Base-by-base conservation (phyloP, 2,329 filamentous ascomycete genomes). In the Cladobotryum mycophilum region DNA sequence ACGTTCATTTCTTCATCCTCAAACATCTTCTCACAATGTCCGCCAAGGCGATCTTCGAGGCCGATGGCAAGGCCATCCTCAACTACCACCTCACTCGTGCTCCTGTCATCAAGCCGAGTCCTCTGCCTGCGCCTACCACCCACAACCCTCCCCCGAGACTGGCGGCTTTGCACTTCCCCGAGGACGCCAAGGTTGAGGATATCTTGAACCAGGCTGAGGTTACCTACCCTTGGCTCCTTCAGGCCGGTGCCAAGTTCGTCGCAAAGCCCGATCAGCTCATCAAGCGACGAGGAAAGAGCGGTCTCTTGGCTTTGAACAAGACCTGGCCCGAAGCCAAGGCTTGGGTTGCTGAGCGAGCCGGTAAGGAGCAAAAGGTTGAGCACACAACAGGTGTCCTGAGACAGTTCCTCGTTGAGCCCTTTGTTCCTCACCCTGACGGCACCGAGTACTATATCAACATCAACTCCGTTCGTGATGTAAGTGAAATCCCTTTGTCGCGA, bases 371-470 rank as follows among this genome's bases (percentile, higher is more conserved):
- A 70, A 82, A 90, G 78, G 93, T 99, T 61, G 93, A 99, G 84
- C 86, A 88, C 63, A 85, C 90, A 61, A 82, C 87, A 58, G 93
- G 93, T 70, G 82, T 88, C 58, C 81, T 99, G 70, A 86, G 91
- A 71, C 88, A 95, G 66, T 99, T 99, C 81, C 80, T 99, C 59
- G 91, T 99, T 62, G 93, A 99, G 83, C 93, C 93, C 47, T 97
- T 99, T 68, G 91, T 97, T 56, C 93, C 92, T 65, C 93, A 99
- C 75, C 87, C 91, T 58, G 82, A 90, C 64, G 86, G 90, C 71
- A 96, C 92, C 58, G 93, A 99, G 76, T 97, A 97, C 80, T 99
- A 99, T 78, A 96, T 99, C 80, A 96, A 96, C 85, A 99, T 99
- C 80, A 93, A 96, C 83, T 97, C 93, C 57, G 91, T 96, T 67